Evolutionary conservation across 345 rosid genomes (phyloP).

Genomic region (Linum trigynum): DNA sequence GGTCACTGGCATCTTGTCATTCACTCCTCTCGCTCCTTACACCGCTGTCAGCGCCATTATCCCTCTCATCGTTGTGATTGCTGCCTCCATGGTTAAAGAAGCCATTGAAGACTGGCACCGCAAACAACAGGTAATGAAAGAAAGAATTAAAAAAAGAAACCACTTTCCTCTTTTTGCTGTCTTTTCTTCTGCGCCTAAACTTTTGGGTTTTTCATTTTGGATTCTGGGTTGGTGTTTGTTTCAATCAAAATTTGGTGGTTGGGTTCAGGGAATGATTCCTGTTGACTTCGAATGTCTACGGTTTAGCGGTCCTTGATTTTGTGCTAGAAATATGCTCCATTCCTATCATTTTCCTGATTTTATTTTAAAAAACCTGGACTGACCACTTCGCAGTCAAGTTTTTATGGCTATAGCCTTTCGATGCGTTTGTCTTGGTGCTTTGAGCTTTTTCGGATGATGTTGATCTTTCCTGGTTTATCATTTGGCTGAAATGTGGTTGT

Average conservation of each 20-base stretch:
- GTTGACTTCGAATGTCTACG: neutral
- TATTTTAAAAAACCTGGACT: too few relatives aligned
- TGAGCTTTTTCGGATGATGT: neutral
- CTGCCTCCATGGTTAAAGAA: conserved; percentile 84
- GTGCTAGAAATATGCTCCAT: too few relatives aligned
- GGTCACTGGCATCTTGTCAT: conserved; percentile 59
- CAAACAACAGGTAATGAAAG: conserved; percentile 48
- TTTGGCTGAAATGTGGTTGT: neutral
- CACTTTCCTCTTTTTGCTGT: neutral
- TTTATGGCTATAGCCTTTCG: neutral
- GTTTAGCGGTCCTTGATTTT: neutral
- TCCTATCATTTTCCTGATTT: too few relatives aligned
- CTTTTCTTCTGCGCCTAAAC: neutral
- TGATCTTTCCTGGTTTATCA: neutral
- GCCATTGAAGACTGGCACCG: conserved; percentile 83
- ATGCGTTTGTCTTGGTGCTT: neutral
- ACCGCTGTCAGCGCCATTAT: conserved; percentile 55
- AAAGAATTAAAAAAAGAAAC: too few relatives aligned
- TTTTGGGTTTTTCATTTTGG: neutral
- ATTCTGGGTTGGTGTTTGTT: neutral
- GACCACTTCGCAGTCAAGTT: neutral
- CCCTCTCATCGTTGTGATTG: conserved; percentile 67
- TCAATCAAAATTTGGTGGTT: neutral
- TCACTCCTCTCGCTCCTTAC: conserved; percentile 70
- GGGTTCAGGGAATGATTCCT: neutral